Evolutionary conservation across 2,329 filamentous ascomycete species (phyloP), one percentile per base, ranked within the genome.

Genomic region (Penicillium sp.): DNA sequence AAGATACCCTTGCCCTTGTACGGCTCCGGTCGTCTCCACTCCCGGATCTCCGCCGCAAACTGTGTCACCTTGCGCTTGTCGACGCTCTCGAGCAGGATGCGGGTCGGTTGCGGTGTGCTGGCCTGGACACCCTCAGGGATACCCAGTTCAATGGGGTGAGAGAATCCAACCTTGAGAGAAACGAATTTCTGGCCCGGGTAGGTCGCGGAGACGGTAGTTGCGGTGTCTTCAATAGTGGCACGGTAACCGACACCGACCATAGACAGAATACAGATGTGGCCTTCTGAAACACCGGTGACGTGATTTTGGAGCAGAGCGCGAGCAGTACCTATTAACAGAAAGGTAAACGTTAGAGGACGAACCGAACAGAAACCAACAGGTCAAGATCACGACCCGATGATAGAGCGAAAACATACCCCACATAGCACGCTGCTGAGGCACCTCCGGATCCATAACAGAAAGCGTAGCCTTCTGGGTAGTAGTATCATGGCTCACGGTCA

Each of bases 1-100:
- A 97, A 99, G 67, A 99, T 96, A 67, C 94, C 94, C 85, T 99
- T 97, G 64, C 94, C 94, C 85, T 99, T 99, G 78, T 99, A 99
- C 62, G 94, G 94, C 79, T 99, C 94, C 27, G 94, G 94, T 62
- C 84, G 84, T 71, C 94, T 87, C 93, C 93, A 97, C 75, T 81
- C 84, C 66, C 91, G 83, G 64, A 99, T 95, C 66, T 87, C 81
- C 0, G 94, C 94, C 18, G 94, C 94, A 75, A 97, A 97, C 55
- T 89, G 87, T 82, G 92, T 94, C 60, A 99, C 86, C 47, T 87
- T 83, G 75, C 95, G 88, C 72, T 91, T 92, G 72, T 97, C 85
- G 50, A 88, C 82, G 8, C 94, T 92, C 78, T 99, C 92, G 37
- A 99, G 78, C 66, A 99, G 77, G 64, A 99, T 90, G 56, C 92